Evolutionary conservation across 495 filamentous ascomycete species (phyloP).

Genomic region (Tuber microsphaerosporum): DNA sequence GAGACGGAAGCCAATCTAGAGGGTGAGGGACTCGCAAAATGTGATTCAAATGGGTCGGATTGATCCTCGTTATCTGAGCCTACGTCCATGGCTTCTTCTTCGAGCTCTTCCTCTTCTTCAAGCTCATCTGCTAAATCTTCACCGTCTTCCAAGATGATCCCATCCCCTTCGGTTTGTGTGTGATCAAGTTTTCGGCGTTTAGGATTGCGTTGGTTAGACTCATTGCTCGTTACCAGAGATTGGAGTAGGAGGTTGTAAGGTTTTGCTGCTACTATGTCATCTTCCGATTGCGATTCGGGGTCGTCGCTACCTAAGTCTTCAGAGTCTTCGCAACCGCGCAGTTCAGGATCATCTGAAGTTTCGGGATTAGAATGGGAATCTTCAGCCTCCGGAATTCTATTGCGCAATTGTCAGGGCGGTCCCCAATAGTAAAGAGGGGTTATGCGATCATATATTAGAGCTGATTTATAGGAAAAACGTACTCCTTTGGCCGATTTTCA

Average conservation of each 20-base stretch:
- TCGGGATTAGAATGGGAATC: constrained; percentile 22
- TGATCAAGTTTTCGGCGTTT: constrained; percentile 42
- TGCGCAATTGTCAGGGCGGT: constrained; percentile 6
- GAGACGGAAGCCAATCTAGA: constrained; percentile 52
- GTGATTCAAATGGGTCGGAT: constrained; percentile 69
- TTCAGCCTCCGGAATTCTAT: constrained; percentile 22
- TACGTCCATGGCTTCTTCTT: constrained; percentile 26
- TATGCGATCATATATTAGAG: background rate
- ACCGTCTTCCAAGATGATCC: constrained; percentile 17
- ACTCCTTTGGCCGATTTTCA: constrained; percentile 38
- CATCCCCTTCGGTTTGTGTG: constrained; percentile 26
- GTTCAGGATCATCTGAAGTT: background rate
- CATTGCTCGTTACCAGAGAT: constrained; percentile 34
- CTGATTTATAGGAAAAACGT: constrained; percentile 9
- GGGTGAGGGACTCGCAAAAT: constrained; percentile 62
- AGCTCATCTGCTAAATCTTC: constrained; percentile 34
- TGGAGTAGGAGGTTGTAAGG: constrained; percentile 46
- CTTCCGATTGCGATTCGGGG: constrained; percentile 34
- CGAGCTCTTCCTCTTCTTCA: constrained; percentile 43
- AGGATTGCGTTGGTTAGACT: constrained; percentile 40
- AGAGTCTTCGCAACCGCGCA: constrained; percentile 8
- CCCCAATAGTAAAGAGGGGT: background rate
- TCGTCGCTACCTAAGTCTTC: constrained; percentile 26
- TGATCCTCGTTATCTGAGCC: constrained; percentile 49
- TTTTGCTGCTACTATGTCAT: constrained; percentile 27